Evolutionary conservation across 2,329 filamentous ascomycete species (phyloP), one percentile per base, ranked within the genome.

Genomic region (Lizonia empirigonia): DNA sequence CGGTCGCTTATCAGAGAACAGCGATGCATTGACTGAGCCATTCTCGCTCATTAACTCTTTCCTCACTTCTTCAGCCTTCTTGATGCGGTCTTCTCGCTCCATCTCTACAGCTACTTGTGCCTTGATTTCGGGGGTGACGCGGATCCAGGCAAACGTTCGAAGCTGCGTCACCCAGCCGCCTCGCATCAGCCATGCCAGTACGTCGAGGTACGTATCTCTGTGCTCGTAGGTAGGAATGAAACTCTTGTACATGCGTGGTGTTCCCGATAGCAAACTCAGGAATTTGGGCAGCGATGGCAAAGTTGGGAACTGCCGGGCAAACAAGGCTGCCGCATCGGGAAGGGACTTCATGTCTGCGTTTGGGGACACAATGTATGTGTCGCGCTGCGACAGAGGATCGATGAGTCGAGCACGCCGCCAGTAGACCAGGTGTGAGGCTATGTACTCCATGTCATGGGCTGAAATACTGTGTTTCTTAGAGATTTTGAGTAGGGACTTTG

Each of bases 131-230:
- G 89, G 86, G 74, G 87, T 87, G 33, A 94, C 89, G 40, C 93
- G 84, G 34, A 97, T 85, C 79, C 94, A 96, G 10, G 88, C 90
- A 71, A 95, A 97, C 0, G 91, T 94, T 56, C 91, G 89, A 5
- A 99, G 81, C 71, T 97, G 92, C 0, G 90, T 96, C 1, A 97
- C 92, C 89, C 94, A 96, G 12, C 91, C 91, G 37, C 91, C 89
- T 32, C 92, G 86, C 77, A 97, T 85, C 7, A 99, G 82, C 91
- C 93, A 99, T 18, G 91, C 91, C 20, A 99, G 79, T 73, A 97
- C 96, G 26, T 90, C 84, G 73, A 97, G 87, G 71, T 97, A 99
- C 2, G 87, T 86, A 6, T 87, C 86, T 34, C 93, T 89, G 69
- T 97, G 91, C 64, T 90, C 88, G 70, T 92, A 91, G 66, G 86